These are phyloP conservation scores for Geotrichum ghanense DNA, from an alignment of 805 yeast species.

Conservation along the genomic window DNA sequence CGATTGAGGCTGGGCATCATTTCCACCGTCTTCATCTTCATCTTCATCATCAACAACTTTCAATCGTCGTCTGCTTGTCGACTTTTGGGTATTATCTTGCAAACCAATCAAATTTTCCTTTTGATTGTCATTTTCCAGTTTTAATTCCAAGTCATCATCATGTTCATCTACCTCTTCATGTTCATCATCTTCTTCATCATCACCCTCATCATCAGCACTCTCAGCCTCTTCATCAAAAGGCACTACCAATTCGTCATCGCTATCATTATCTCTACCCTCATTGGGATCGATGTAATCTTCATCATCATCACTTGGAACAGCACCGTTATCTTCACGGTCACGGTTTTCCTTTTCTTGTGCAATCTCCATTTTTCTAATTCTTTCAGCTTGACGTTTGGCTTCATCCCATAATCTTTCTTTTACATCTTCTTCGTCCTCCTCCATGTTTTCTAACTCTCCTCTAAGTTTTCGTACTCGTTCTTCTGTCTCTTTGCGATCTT, in stretches of 20 bases:
- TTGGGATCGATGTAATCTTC: slow-evolving; percentile 7
- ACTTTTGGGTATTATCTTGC: not conserved
- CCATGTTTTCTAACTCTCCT: slow-evolving; percentile 10
- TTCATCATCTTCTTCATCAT: slow-evolving; percentile 6
- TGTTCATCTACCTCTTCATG: slow-evolving; percentile 4
- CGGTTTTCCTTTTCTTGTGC: slow-evolving; percentile 5
- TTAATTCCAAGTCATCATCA: slow-evolving; percentile 5
- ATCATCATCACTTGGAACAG: slow-evolving; percentile 6
- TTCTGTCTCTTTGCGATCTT: slow-evolving; percentile 10
- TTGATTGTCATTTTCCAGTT: slow-evolving; percentile 1
- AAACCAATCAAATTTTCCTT: not conserved
- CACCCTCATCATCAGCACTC: slow-evolving; percentile 7
- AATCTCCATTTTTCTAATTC: slow-evolving; percentile 10
- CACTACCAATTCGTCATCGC: slow-evolving; percentile 3
- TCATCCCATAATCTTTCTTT: slow-evolving; percentile 14
- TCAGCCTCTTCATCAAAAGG: slow-evolving; percentile 4
- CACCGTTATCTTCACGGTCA: not conserved
- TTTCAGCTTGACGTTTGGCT: slow-evolving; percentile 15
- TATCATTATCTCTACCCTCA: slow-evolving; percentile 1
- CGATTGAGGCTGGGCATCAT: not conserved
- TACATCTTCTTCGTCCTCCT: slow-evolving; percentile 11
- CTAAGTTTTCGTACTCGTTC: slow-evolving; percentile 12
- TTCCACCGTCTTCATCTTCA: slow-evolving; percentile 6
- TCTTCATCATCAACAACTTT: slow-evolving; percentile 5
- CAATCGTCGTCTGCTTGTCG: not conserved